phyloP scores from a whole-genome alignment of 2,329 filamentous ascomycete species.

The Fusarium setosum region DNA sequence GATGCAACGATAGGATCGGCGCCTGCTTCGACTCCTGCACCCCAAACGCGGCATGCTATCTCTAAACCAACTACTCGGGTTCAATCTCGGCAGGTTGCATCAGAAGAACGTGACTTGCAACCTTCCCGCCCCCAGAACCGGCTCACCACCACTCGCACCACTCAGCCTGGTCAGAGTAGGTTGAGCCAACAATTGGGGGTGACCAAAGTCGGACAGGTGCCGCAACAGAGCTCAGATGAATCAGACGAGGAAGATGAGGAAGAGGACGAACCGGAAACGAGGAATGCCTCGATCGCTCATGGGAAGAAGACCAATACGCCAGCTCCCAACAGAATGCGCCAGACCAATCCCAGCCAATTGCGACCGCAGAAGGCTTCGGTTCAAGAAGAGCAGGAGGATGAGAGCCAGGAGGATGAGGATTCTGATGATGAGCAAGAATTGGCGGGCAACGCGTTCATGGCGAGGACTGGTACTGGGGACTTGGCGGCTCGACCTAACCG shows the following conservation, averaged over 20 bases:
- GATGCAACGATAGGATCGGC: slow-evolving; percentile 52
- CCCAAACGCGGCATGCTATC: background rate
- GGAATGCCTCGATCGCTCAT: background rate
- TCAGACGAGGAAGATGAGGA: slow-evolving; percentile 12
- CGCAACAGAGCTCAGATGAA: slow-evolving; percentile 5
- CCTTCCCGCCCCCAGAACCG: background rate
- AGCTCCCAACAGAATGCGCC: slow-evolving; percentile 21
- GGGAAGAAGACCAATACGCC: slow-evolving; percentile 36
- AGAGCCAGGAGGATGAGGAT: background rate
- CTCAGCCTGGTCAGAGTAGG: background rate
- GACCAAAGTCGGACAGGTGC: background rate
- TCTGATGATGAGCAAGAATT: background rate
- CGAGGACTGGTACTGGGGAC: background rate
- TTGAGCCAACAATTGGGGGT: background rate
- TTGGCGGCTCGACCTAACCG: too few species aligned
- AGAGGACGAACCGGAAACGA: background rate
- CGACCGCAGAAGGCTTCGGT: background rate
- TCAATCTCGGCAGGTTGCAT: background rate
- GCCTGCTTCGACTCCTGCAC: slow-evolving; percentile 21
- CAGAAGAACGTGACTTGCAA: slow-evolving; percentile 2
- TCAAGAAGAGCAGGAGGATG: slow-evolving; percentile 6
- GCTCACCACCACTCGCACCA: background rate
- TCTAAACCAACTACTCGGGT: background rate
- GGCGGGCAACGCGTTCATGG: background rate
- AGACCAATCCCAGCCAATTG: background rate